Evolutionary conservation across 108 stramenopile genomes (phyloP).

Genomic region (Nitzschia sp.): DNA sequence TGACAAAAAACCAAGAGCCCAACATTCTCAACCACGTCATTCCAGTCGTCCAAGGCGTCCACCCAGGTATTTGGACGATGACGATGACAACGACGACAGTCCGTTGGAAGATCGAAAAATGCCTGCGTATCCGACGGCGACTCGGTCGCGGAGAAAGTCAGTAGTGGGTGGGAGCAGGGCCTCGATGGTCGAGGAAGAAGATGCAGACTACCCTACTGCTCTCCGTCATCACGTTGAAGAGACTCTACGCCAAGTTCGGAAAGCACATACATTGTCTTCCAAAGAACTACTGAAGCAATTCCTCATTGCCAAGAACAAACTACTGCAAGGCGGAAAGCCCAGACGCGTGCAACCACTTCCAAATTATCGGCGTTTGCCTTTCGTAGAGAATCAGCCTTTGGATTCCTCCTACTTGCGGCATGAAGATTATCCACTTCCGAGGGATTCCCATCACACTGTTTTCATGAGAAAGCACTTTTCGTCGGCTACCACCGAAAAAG

Average conservation of each 20-base stretch:
- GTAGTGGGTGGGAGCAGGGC: too few species aligned
- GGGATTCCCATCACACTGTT: conserved; percentile 3
- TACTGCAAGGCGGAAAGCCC: not conserved
- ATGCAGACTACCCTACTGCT: not conserved
- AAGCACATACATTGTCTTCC: not conserved
- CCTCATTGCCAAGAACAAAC: conserved; percentile 1
- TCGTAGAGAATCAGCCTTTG: not conserved
- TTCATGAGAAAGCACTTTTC: conserved; percentile 5
- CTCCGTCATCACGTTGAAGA: not conserved
- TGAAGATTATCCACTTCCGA: conserved; percentile 1
- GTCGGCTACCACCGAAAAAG: not conserved
- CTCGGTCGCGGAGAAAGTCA: too few species aligned
- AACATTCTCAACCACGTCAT: too few species aligned
- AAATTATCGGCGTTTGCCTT: not conserved
- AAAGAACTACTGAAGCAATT: not conserved
- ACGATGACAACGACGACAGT: not conserved
- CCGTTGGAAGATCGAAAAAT: not conserved
- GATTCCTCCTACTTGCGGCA: conserved; percentile 10
- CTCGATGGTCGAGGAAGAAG: too few species aligned
- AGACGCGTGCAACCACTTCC: not conserved
- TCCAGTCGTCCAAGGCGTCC: too few species aligned
- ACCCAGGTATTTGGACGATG: too few species aligned
- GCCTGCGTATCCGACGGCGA: too few species aligned
- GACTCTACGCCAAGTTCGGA: not conserved
- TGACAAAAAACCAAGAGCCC: too few species aligned